Percentiles rank a stretch among this genome's conserved stretches.
Evolutionary conservation across 2,329 filamentous ascomycete genomes (phyloP).

Genomic region (Leptographium procerum): DNA sequence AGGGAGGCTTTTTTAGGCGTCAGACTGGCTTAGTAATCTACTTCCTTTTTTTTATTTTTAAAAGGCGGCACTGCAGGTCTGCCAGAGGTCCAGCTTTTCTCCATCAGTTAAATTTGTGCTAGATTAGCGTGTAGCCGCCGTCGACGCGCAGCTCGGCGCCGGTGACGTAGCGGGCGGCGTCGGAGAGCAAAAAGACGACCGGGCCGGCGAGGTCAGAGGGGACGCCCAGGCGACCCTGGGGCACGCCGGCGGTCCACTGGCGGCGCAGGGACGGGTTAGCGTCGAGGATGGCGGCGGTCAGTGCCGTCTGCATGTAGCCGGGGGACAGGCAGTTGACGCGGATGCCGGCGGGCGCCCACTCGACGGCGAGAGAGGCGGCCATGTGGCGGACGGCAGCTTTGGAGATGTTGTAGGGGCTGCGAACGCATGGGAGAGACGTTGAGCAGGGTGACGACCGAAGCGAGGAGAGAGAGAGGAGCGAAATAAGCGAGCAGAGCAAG

Average conservation of each 20-base stretch:
- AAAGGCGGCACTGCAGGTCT: neutral
- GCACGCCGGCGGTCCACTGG: slow-evolving; percentile 87
- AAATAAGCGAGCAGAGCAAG: neutral
- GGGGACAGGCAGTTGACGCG: slow-evolving; percentile 92
- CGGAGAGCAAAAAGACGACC: slow-evolving; percentile 74
- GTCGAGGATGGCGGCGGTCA: slow-evolving; percentile 91
- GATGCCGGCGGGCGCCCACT: slow-evolving; percentile 83
- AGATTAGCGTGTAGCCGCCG: slow-evolving; percentile 79
- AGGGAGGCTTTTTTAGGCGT: neutral
- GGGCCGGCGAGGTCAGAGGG: slow-evolving; percentile 91
- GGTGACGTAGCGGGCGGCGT: slow-evolving; percentile 61
- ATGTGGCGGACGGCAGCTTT: slow-evolving; percentile 89
- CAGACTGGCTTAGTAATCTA: neutral
- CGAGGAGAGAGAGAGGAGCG: slow-evolving; percentile 2
- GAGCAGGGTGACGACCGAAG: neutral
- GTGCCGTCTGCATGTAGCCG: slow-evolving; percentile 89
- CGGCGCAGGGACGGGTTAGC: slow-evolving; percentile 83
- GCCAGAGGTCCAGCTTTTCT: neutral
- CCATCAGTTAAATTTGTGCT: slow-evolving; percentile 13
- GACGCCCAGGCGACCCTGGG: slow-evolving; percentile 84
- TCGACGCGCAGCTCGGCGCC: slow-evolving; percentile 73
- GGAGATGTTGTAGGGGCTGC: slow-evolving; percentile 73
- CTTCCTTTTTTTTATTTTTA: neutral
- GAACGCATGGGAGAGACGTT: no score
- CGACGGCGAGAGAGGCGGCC: slow-evolving; percentile 77